A percentile compares a stretch with the other conserved stretches of the same genome.
Evolutionary conservation across 306 rosid species (phyloP).

Genomic region (Dryas drummondii): DNA sequence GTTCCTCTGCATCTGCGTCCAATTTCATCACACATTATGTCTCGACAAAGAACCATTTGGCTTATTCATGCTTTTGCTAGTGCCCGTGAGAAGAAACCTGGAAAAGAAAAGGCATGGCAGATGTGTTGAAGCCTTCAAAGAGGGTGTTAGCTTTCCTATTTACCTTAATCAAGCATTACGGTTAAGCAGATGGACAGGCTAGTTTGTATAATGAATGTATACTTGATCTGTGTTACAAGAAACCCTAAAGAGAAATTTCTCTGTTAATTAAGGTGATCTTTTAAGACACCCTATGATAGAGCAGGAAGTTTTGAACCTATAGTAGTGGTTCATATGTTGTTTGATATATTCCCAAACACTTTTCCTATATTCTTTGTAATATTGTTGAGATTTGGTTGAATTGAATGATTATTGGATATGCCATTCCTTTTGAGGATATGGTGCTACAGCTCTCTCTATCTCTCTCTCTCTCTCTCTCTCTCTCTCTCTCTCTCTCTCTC

Average conservation of each 20-base stretch:
- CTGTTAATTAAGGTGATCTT: constrained; percentile 31
- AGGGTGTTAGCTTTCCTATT: constrained; percentile 28
- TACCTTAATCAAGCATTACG: constrained; percentile 23
- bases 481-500: not conserved
- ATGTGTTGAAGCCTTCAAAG: constrained; percentile 37
- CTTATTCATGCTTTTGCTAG: constrained; percentile 88
- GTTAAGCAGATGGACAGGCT: constrained; percentile 24
- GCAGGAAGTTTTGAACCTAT: constrained; percentile 12
- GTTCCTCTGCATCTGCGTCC: constrained; percentile 64
- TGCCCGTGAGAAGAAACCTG: constrained; percentile 24
- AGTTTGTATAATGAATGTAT: constrained; percentile 37
- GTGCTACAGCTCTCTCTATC: not conserved
- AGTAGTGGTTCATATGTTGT: constrained; percentile 23
- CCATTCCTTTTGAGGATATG: not conserved
- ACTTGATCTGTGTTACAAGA: constrained; percentile 25
- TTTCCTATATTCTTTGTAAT: constrained; percentile 13
- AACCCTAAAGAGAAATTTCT: constrained; percentile 26
- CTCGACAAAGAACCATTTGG: constrained; percentile 91
- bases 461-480: not conserved
- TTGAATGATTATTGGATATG: not conserved
- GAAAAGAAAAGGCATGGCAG: constrained; percentile 27
- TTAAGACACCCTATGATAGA: constrained; percentile 15
- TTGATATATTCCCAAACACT: constrained; percentile 16
- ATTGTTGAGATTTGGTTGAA: constrained; percentile 9
- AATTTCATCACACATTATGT: constrained; percentile 75